A percentile compares a stretch with the other conserved stretches of the same genome.
These are phyloP conservation scores for Polygonum aviculare DNA, from an alignment of 148 eudicot species.

Conservation along the genomic window DNA sequence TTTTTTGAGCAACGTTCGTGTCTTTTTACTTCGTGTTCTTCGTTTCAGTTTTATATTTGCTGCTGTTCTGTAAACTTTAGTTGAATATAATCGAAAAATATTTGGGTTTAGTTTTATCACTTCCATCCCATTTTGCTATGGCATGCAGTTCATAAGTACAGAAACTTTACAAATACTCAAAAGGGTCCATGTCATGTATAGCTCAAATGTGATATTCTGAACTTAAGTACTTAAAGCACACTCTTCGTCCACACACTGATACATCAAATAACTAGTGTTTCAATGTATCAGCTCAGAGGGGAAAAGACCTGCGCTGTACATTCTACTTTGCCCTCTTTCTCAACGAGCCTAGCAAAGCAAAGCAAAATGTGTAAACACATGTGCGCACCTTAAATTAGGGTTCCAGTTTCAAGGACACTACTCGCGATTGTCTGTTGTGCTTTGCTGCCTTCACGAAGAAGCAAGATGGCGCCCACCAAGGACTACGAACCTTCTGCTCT, in stretches of 20 bases:
- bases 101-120: too few relatives aligned
- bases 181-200: not conserved
- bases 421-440: slow-evolving; percentile 80
- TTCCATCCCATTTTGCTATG: too few relatives aligned
- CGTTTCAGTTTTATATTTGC: too few relatives aligned
- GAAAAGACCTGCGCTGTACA: not conserved
- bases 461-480: slow-evolving; percentile 98
- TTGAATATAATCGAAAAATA: too few relatives aligned
- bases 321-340: not conserved
- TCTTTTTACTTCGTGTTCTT: too few relatives aligned
- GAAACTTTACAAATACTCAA: not conserved
- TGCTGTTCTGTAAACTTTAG: too few relatives aligned
- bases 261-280: not conserved
- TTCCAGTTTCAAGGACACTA: slow-evolving; percentile 90
- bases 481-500: slow-evolving; percentile 78
- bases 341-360: not conserved
- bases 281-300: not conserved
- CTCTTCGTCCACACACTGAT: not conserved
- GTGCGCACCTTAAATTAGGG: slow-evolving; percentile 28
- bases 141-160: too few relatives aligned
- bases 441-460: slow-evolving; percentile 66
- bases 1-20: too few relatives aligned
- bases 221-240: not conserved
- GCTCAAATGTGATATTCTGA: not conserved
- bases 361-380: not conserved